Conservation (phyloP, 1,139 yeast genomes). For the Pichia sp. region DNA sequence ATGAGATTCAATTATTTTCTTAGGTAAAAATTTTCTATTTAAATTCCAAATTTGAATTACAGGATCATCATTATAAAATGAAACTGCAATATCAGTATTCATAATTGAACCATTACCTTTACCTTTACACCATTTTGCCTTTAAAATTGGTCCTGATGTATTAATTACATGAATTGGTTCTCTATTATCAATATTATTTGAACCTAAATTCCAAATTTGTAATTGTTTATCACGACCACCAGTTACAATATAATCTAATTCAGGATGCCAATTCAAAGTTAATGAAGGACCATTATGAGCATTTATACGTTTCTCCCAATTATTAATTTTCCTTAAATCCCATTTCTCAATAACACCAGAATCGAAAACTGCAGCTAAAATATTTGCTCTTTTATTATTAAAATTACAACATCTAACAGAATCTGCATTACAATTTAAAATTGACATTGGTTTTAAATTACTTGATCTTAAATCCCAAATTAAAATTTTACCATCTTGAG, state of each 20-base stretch:
- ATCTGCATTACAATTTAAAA: constrained; percentile 52
- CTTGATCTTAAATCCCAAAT: constrained; percentile 78
- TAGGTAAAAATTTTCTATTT: constrained; percentile 68
- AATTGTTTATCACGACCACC: constrained; percentile 90
- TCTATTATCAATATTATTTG: constrained; percentile 32
- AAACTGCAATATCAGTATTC: constrained; percentile 66
- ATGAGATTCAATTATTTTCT: constrained; percentile 52
- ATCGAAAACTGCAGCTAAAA: constrained; percentile 72
- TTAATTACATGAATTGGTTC: constrained; percentile 66
- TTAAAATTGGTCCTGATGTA: constrained; percentile 71
- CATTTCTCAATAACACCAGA: constrained; percentile 81
- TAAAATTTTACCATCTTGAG: constrained; percentile 84
- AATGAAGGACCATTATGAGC: constrained; percentile 93
- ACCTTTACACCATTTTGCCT: constrained; percentile 59
- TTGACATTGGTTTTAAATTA: constrained; percentile 38
- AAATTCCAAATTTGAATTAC: constrained; percentile 68
- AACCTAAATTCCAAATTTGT: constrained; percentile 65
- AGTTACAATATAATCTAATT: constrained; percentile 70
- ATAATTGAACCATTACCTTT: constrained; percentile 32
- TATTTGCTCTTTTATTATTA: constrained; percentile 43
- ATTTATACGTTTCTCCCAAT: constrained; percentile 66
- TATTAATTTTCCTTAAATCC: constrained; percentile 59
- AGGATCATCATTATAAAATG: constrained; percentile 71
- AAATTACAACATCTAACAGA: constrained; percentile 56
- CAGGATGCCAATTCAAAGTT: constrained; percentile 84